phyloP scores from a whole-genome alignment of 164 flowering plant species.

The Vitis amurensis region DNA sequence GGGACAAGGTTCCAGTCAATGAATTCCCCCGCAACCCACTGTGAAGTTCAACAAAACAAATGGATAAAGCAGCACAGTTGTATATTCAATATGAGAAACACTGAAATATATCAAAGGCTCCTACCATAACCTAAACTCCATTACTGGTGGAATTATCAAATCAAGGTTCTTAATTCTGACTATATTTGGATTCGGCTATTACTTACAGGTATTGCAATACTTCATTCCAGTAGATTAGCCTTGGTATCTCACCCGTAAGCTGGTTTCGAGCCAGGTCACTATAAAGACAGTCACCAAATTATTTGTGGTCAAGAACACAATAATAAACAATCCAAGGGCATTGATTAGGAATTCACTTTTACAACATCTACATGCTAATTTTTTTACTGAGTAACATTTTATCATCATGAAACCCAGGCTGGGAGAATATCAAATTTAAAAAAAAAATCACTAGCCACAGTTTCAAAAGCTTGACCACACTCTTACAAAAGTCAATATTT shows the following conservation, averaged over 20 bases:
- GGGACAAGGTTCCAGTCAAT: conserved; percentile 74
- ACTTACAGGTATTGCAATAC: conserved; percentile 89
- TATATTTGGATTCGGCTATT: too few relatives aligned
- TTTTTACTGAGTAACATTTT: too few relatives aligned
- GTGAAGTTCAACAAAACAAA: background rate
- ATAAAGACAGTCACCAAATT: background rate
- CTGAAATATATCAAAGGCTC: background rate
- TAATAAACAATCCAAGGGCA: background rate
- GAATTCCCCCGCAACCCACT: conserved; percentile 84
- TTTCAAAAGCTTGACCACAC: background rate
- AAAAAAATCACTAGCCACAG: background rate
- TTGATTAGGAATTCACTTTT: too few relatives aligned
- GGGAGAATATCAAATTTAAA: background rate
- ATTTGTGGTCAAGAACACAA: background rate
- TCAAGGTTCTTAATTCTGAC: too few relatives aligned
- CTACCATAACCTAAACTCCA: too few relatives aligned
- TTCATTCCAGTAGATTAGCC: conserved; percentile 92
- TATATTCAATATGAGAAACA: background rate
- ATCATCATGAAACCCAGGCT: too few relatives aligned
- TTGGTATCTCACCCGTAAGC: conserved; percentile 84
- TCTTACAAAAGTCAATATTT: too few relatives aligned
- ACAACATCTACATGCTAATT: too few relatives aligned
- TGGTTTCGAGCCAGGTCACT: conserved; percentile 93
- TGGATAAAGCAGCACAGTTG: background rate
- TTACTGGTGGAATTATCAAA: too few relatives aligned